Evolutionary conservation across 768 basidiomycete genomes (phyloP).

Genomic region (Guyanaporus albipodus): DNA sequence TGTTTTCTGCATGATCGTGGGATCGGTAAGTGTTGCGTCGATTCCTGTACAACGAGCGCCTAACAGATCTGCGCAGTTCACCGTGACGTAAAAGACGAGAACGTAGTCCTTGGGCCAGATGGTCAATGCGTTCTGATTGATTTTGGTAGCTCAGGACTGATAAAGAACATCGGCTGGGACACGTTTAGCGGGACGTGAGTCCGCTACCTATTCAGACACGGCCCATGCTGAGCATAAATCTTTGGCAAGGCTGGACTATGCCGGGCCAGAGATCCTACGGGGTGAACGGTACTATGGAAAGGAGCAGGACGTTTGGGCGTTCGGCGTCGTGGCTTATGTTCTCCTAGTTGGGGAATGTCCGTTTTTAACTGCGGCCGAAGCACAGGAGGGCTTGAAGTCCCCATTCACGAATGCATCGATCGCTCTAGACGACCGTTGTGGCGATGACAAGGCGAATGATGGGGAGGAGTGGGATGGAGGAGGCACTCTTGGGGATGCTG

Average conservation of each 20-base stretch:
- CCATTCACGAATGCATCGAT: slow-evolving; percentile 76
- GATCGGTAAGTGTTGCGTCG: slow-evolving; percentile 57
- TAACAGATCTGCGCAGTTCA: slow-evolving; percentile 55
- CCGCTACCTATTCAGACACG: not conserved
- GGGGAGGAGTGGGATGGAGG: slow-evolving; percentile 83
- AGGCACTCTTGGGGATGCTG: slow-evolving; percentile 79
- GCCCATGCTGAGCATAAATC: slow-evolving; percentile 9
- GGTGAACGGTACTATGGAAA: slow-evolving; percentile 95
- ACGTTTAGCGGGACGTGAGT: slow-evolving; percentile 91
- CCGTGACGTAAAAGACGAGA: slow-evolving; percentile 98
- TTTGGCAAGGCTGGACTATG: slow-evolving; percentile 74
- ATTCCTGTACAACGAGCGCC: slow-evolving; percentile 3
- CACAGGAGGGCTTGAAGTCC: slow-evolving; percentile 76
- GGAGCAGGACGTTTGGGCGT: slow-evolving; percentile 98
- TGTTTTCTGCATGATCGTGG: slow-evolving; percentile 86
- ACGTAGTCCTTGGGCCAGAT: slow-evolving; percentile 76
- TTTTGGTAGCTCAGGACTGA: slow-evolving; percentile 89
- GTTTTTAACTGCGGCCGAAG: slow-evolving; percentile 86
- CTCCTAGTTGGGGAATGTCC: slow-evolving; percentile 90
- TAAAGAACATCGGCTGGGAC: slow-evolving; percentile 84
- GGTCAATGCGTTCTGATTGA: slow-evolving; percentile 93
- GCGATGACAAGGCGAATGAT: slow-evolving; percentile 64
- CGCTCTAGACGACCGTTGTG: slow-evolving; percentile 74
- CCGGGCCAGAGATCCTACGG: slow-evolving; percentile 92
- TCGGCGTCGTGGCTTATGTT: slow-evolving; percentile 95